phyloP scores from a whole-genome alignment of 176 grass and related monocot genomes.

The Zea luxurians region DNA sequence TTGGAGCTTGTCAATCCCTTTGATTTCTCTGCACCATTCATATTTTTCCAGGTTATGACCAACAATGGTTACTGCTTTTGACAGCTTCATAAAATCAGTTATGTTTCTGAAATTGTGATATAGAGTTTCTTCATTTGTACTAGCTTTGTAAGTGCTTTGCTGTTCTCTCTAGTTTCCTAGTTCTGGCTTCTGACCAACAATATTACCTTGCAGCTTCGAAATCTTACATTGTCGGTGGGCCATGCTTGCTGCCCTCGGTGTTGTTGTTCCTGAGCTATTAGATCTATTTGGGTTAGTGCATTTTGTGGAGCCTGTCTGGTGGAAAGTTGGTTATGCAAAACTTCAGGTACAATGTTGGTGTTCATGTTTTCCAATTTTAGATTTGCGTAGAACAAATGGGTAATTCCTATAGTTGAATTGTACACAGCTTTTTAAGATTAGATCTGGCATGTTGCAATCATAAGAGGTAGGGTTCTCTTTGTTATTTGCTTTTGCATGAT shows the following conservation, averaged over 20 bases:
- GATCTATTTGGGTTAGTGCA: slow-evolving; percentile 74
- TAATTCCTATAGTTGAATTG: not conserved
- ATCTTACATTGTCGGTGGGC: slow-evolving; percentile 95
- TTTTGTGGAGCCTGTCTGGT: slow-evolving; percentile 91
- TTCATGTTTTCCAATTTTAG: not conserved
- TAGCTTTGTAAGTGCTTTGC: not conserved
- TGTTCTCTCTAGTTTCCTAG: slow-evolving; percentile 9
- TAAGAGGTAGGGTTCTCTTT: not conserved
- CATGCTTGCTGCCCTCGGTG: slow-evolving; percentile 88
- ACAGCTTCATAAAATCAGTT: slow-evolving; percentile 1
- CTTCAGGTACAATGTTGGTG: slow-evolving; percentile 58
- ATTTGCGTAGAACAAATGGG: not conserved
- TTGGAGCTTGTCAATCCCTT: not conserved
- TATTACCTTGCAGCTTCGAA: slow-evolving; percentile 66
- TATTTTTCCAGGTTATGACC: slow-evolving; percentile 16
- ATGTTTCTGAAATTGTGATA: slow-evolving; percentile 1
- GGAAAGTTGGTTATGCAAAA: slow-evolving; percentile 98
- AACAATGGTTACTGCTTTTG: not conserved
- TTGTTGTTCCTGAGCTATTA: slow-evolving; percentile 81
- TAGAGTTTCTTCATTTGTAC: not conserved
- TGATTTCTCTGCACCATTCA: not conserved
- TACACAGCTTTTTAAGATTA: not conserved
- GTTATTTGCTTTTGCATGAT: not conserved
- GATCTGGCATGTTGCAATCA: not conserved
- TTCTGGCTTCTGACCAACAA: slow-evolving; percentile 11